Evolutionary conservation across 139 green algal species (phyloP).

Genomic region (Deuterostichococcus epilithicus): DNA sequence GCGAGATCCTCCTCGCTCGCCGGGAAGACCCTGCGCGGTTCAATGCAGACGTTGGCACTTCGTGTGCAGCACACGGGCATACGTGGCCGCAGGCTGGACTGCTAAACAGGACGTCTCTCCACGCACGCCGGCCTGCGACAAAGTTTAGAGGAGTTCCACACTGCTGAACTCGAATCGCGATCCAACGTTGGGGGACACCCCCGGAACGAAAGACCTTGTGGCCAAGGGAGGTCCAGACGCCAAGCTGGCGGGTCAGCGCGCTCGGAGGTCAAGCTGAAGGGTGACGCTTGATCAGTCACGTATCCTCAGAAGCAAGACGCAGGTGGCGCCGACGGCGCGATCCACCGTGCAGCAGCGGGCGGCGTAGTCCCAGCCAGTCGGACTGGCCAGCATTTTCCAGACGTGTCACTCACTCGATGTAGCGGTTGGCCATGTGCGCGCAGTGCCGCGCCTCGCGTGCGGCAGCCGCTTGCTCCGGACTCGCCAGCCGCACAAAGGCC

Average conservation of each 20-base stretch:
- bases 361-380: not conserved
- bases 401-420: conserved; percentile 67
- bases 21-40: conserved; percentile 60
- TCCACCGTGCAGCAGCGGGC: conserved; percentile 4
- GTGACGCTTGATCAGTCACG: not conserved
- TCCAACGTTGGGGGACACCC: not conserved
- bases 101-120: no score
- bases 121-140: no score
- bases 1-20: conserved; percentile 48
- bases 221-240: no score
- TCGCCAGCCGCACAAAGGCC: conserved; percentile 62
- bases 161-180: no score
- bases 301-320: not conserved
- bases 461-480: conserved; percentile 31
- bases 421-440: conserved; percentile 68
- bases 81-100: no score
- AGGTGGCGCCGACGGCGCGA: not conserved
- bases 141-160: not conserved
- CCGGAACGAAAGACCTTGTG: not conserved
- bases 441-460: conserved; percentile 62
- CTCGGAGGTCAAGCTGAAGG: no score
- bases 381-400: not conserved
- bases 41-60: conserved; percentile 9
- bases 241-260: no score
- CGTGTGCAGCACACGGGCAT: no score